A percentile compares a stretch with the other conserved stretches of the same genome.
Evolutionary conservation across 345 rosid genomes (phyloP).

Genomic region (Syzygium oleosum): DNA sequence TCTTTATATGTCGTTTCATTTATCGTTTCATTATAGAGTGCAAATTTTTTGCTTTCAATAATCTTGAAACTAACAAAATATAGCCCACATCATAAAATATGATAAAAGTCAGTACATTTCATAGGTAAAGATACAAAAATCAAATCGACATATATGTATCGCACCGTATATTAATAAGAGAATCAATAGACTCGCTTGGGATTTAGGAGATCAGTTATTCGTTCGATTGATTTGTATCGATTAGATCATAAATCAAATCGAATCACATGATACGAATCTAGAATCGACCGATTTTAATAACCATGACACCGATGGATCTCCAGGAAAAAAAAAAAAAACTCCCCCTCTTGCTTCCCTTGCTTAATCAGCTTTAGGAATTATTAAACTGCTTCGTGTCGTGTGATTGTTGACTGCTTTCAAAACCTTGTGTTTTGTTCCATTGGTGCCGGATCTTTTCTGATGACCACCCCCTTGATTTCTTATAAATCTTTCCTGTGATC

Average conservation of each 20-base stretch:
- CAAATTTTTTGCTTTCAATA: not conserved
- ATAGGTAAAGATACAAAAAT: not conserved
- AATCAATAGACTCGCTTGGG: not conserved
- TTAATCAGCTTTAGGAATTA: not conserved
- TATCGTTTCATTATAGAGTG: not conserved
- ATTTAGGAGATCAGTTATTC: fast-evolving
- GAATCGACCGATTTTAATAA: not conserved
- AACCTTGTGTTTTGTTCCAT: not conserved
- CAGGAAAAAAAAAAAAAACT: not conserved
- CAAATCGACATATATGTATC: fast-evolving
- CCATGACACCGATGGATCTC: not conserved
- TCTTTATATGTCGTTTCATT: not conserved
- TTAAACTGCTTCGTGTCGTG: not conserved
- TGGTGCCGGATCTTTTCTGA: not conserved
- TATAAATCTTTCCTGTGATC: not conserved
- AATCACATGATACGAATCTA: not conserved
- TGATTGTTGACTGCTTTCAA: not conserved
- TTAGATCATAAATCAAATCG: not conserved
- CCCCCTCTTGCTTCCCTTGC: not conserved
- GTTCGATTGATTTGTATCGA: not conserved
- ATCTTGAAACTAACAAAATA: not conserved
- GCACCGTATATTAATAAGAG: not conserved
- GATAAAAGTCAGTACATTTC: not conserved
- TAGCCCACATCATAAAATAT: not conserved
- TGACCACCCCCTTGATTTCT: not conserved